Conservation (phyloP, 257 asterid genomes). For the Gentiana straminea region DNA sequence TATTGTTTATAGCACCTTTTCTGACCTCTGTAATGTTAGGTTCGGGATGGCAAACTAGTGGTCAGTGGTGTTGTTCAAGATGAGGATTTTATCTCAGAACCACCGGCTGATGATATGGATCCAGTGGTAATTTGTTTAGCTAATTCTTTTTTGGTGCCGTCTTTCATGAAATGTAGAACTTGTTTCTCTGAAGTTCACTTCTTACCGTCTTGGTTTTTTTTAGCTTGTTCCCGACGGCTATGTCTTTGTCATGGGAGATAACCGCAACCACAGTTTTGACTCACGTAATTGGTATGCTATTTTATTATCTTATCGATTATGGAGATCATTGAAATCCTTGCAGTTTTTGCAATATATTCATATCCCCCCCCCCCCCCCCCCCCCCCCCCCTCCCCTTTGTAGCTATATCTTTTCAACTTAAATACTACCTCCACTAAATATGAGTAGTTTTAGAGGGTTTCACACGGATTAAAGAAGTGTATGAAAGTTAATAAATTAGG, state of each 20-base stretch:
- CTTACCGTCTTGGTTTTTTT: constrained; percentile 6
- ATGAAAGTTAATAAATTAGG: too few relatives aligned
- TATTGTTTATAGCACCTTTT: neutral
- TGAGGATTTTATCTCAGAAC: constrained; percentile 86
- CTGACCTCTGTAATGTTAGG: constrained; percentile 28
- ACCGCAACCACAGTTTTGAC: constrained; percentile 88
- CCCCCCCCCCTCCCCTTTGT: too few relatives aligned
- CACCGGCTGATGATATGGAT: constrained; percentile 77
- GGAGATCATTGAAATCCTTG: neutral
- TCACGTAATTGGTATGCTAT: constrained; percentile 69
- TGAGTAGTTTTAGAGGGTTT: too few relatives aligned
- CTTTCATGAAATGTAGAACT: neutral
- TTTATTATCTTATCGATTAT: neutral
- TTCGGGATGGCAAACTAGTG: constrained; percentile 60
- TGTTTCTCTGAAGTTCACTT: constrained; percentile 4
- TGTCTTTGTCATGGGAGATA: constrained; percentile 95
- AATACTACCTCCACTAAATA: too few relatives aligned
- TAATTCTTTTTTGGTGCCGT: neutral
- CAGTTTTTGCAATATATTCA: neutral
- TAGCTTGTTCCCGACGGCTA: constrained; percentile 86
- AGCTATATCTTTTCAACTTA: too few relatives aligned
- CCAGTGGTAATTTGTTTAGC: constrained; percentile 40
- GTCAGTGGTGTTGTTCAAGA: constrained; percentile 68
- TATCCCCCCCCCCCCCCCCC: too few relatives aligned
- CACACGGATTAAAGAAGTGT: too few relatives aligned